Evolutionary conservation across 2,329 filamentous ascomycete genomes (phyloP).

Genomic region (Cytospora leucostoma): DNA sequence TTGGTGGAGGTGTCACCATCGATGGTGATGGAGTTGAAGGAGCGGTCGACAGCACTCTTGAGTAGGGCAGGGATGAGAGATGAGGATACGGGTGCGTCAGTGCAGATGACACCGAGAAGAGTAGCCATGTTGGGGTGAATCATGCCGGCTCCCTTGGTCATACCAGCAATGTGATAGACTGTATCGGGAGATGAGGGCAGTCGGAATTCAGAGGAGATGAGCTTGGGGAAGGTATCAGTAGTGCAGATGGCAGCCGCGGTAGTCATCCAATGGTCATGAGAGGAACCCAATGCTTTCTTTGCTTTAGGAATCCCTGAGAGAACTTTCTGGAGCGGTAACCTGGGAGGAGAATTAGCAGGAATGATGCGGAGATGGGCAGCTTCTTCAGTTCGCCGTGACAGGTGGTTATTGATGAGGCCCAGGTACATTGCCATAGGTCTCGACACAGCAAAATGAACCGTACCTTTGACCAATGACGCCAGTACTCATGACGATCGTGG

Average conservation of each 20-base stretch:
- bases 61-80: constrained; percentile 69
- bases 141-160: constrained; percentile 77
- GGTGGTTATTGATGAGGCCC: constrained; percentile 20
- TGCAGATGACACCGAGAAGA: constrained; percentile 86
- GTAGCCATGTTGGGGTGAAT: constrained; percentile 99
- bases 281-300: constrained; percentile 67
- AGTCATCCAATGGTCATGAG: constrained; percentile 83
- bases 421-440: background rate
- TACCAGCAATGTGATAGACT: constrained; percentile 85
- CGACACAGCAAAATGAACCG: constrained; percentile 29
- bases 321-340: constrained; percentile 90
- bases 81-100: constrained; percentile 79
- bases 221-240: constrained; percentile 97
- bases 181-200: constrained; percentile 76
- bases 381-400: constrained; percentile 16
- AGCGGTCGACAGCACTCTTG: constrained; percentile 72
- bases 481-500: constrained; percentile 96
- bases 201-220: constrained; percentile 80
- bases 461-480: constrained; percentile 94
- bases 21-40: constrained; percentile 96
- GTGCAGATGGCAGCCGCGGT: constrained; percentile 94
- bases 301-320: constrained; percentile 77
- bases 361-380: background rate
- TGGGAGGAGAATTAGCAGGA: constrained; percentile 36
- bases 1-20: constrained; percentile 98